Evolutionary conservation across 805 yeast species (phyloP).

Genomic region (Priceomyces carsonii): DNA sequence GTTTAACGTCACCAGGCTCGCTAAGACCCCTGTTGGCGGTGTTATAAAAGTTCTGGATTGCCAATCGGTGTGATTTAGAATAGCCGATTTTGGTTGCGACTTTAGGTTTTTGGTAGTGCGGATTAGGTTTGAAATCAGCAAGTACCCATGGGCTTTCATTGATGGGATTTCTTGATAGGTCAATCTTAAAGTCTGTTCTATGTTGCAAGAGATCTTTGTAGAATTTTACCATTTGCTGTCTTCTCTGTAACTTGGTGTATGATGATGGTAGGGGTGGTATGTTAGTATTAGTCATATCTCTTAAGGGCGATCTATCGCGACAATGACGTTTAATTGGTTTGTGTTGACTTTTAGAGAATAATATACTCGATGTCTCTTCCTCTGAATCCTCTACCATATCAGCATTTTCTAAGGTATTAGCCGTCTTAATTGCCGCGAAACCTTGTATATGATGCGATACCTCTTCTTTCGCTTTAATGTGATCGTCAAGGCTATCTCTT

Average conservation of each 20-base stretch:
- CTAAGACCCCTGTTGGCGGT: constrained; percentile 7
- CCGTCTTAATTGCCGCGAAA: background rate
- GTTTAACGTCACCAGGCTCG: background rate
- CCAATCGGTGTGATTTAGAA: constrained; percentile 15
- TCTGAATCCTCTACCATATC: constrained; percentile 11
- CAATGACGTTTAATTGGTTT: too few relatives aligned
- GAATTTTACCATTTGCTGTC: constrained; percentile 28
- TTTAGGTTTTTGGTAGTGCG: constrained; percentile 17
- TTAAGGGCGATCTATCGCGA: constrained; percentile 11
- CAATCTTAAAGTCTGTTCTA: constrained; percentile 20
- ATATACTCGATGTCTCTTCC: constrained; percentile 5
- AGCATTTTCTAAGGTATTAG: background rate
- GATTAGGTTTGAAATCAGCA: constrained; percentile 37
- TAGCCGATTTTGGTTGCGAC: constrained; percentile 13
- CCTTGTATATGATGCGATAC: too few relatives aligned
- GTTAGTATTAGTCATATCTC: constrained; percentile 5
- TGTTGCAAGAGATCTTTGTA: constrained; percentile 21
- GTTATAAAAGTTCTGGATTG: constrained; percentile 14
- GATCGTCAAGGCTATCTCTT: too few relatives aligned
- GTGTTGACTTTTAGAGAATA: constrained; percentile 6
- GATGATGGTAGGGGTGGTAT: constrained; percentile 5
- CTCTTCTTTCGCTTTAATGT: too few relatives aligned
- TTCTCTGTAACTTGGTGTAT: constrained; percentile 33
- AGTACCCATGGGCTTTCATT: constrained; percentile 36
- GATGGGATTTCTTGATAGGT: constrained; percentile 34